Conservation (phyloP, 148 eudicot genomes). For the Vaccinium corymbosum region DNA sequence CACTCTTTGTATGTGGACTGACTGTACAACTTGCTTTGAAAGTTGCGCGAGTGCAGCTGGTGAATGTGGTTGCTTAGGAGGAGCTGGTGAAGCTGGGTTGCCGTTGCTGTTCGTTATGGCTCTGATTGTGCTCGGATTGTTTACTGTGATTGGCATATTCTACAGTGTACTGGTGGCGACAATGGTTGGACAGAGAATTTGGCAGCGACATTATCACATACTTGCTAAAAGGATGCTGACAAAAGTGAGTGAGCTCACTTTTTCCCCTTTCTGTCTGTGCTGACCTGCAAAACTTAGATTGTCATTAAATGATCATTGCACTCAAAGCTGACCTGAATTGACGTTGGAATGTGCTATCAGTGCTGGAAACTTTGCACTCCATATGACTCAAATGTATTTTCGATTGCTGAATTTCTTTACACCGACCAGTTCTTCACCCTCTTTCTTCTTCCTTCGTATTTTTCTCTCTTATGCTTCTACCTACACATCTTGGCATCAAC, state of each 20-base stretch:
- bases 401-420: background rate
- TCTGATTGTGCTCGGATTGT: slow-evolving; percentile 69
- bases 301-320: slow-evolving; percentile 1
- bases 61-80: slow-evolving; percentile 94
- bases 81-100: slow-evolving; percentile 95
- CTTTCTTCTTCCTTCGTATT: background rate
- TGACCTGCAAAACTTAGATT: background rate
- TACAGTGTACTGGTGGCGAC: slow-evolving; percentile 93
- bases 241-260: slow-evolving; percentile 47
- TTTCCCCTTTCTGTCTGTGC: slow-evolving; percentile 5
- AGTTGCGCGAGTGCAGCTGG: slow-evolving; percentile 71
- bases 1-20: slow-evolving; percentile 91
- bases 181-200: slow-evolving; percentile 96
- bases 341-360: background rate
- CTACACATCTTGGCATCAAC: background rate
- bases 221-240: slow-evolving; percentile 97
- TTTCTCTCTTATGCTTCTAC: background rate
- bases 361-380: background rate
- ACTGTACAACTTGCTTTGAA: slow-evolving; percentile 84
- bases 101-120: slow-evolving; percentile 76
- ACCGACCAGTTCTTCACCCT: background rate
- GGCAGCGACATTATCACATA: slow-evolving; percentile 98
- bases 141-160: slow-evolving; percentile 91
- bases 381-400: background rate
- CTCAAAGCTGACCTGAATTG: background rate